Base-by-base conservation (phyloP, 1,139 yeast genomes). In the Pichia sp. region DNA sequence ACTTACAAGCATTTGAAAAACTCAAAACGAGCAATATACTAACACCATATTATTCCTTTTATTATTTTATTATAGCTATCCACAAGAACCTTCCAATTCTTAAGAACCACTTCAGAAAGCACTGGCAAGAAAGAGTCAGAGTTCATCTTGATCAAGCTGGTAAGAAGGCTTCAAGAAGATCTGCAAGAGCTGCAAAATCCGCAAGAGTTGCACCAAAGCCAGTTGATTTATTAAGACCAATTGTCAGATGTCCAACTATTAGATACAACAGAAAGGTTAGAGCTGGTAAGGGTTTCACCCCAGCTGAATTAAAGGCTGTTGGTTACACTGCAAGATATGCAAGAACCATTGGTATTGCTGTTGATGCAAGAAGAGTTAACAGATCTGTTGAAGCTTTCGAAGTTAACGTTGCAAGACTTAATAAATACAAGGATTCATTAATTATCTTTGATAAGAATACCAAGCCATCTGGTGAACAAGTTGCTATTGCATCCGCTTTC, bases 111-210 rank as follows among this genome's bases (percentile, higher is more conserved):
- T 86, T 86, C 88, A 84, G 94, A 82, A 92, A 92, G 87, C 92
- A 89, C 95, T 92, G 99, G 99, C 97, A 92, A 80, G 95, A 87
- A 78, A 88, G 98, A 74, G 99, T 92, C 82, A 87, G 80, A 76
- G 96, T 88, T 68, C 97, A 92, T 89, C 85, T 90, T 72, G 96
- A 90, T 90, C 97, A 92, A 81, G 95, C 97, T 69, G 97, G 97
- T 74, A 88, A 89, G 85, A 92, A 92, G 85, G 90, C 79, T 70
- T 81, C 95, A 63, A 88, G 98, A 84, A 86, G 98, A 80, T 79
- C 78, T 66, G 85, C 95, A 64, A 87, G 98, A 79, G 86, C 87
- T 72, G 69, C 85, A 69, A 89, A 86, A 80, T 96, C 97, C 66
- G 96, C 97, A 69, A 78, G 78, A 73, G 77, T 85, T 68, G 97